A percentile compares a stretch with the other conserved stretches of the same genome.
Conservation (phyloP, 2,329 filamentous ascomycete genomes). For the Myrmaecium sp. region DNA sequence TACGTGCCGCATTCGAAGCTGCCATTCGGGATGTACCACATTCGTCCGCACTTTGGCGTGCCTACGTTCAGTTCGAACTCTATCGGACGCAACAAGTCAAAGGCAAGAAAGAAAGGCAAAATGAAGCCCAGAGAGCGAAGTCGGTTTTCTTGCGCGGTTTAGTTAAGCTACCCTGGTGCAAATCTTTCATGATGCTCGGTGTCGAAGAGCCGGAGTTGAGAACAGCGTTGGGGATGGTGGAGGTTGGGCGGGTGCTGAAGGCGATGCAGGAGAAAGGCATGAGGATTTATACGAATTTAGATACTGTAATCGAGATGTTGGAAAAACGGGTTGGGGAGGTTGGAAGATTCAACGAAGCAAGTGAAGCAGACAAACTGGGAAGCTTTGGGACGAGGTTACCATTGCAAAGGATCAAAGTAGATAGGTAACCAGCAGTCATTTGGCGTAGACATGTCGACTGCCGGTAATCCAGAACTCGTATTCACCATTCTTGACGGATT, state of each 20-base stretch:
- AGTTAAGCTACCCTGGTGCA: conserved; percentile 44
- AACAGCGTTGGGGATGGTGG: conserved; percentile 24
- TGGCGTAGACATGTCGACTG: too few species aligned
- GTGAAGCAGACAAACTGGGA: too few species aligned
- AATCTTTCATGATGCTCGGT: conserved; percentile 40
- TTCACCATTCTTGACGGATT: too few species aligned
- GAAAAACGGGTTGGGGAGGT: conserved; percentile 2
- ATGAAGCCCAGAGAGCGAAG: conserved; percentile 26
- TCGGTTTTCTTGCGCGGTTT: conserved; percentile 39
- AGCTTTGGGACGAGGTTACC: too few species aligned
- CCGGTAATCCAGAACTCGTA: too few species aligned
- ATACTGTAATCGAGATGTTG: conserved; percentile 22
- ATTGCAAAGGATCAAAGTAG: too few species aligned
- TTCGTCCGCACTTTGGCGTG: conserved; percentile 15
- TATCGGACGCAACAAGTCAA: conserved; percentile 6
- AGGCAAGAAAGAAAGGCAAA: conserved; percentile 10
- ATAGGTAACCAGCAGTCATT: too few species aligned
- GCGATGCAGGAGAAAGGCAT: conserved; percentile 45
- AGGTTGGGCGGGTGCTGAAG: conserved; percentile 36
- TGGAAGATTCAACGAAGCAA: too few species aligned
- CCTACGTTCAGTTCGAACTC: conserved; percentile 17
- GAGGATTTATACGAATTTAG: conserved; percentile 38
- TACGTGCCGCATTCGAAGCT: conserved; percentile 38
- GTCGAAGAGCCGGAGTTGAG: conserved; percentile 28
- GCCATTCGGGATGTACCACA: conserved; percentile 23